These are phyloP conservation scores for Paecilomyces formosus DNA, from an alignment of 2,329 filamentous ascomycete genomes.

Conservation along the genomic window DNA sequence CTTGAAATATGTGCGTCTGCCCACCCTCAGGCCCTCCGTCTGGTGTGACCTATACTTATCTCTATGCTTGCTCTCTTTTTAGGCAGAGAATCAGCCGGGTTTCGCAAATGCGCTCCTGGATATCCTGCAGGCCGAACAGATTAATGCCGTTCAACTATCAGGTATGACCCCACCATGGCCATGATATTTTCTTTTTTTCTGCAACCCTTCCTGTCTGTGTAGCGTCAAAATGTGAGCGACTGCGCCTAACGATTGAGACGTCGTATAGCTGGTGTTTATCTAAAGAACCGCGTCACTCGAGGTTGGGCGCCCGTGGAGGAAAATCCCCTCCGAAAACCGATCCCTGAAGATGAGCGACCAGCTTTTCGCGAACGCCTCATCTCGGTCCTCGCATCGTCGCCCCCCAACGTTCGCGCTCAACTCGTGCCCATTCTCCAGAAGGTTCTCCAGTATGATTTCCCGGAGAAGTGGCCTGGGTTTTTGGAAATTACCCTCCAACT, in stretches of 20 bases:
- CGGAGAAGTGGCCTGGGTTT: conserved; percentile 86
- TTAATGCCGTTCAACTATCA: conserved; percentile 74
- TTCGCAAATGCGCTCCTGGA: conserved; percentile 88
- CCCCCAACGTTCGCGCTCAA: conserved; percentile 78
- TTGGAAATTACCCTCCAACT: conserved; percentile 87
- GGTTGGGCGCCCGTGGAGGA: conserved; percentile 80
- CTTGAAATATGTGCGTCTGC: conserved; percentile 52
- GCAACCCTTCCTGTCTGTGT: conserved; percentile 5
- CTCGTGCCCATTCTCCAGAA: conserved; percentile 92
- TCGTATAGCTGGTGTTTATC: conserved; percentile 77
- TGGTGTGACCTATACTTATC: conserved; percentile 5
- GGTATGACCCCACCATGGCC: conserved; percentile 51
- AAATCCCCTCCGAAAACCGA: conserved; percentile 62
- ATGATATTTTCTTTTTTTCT: conserved; percentile 11
- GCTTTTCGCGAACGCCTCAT: conserved; percentile 82
- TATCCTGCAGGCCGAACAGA: conserved; percentile 82
- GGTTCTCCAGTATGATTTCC: conserved; percentile 93
- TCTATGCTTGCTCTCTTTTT: conserved; percentile 8
- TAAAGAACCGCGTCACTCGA: conserved; percentile 94
- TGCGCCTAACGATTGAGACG: background rate
- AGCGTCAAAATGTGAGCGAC: conserved; percentile 9
- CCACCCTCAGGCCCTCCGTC: conserved; percentile 7
- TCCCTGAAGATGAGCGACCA: conserved; percentile 82
- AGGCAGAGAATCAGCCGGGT: conserved; percentile 86
- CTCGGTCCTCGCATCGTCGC: conserved; percentile 75